Evolutionary conservation across 1,139 yeast genomes (phyloP).

Genomic region (Citeromyces hawaiiensis): DNA sequence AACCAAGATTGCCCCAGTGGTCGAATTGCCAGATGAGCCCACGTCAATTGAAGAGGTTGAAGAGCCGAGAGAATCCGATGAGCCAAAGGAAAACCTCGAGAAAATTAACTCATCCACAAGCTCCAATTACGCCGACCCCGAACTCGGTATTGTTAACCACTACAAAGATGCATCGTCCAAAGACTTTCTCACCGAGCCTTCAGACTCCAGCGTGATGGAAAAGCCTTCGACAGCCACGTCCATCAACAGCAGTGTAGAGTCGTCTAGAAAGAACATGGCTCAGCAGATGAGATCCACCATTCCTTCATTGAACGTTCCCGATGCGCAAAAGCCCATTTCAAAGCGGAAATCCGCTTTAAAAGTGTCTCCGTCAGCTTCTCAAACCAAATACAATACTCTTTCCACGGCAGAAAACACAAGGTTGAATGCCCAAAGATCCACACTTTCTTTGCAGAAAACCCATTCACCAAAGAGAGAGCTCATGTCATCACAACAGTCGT

Average conservation of each 20-base stretch:
- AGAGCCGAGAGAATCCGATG: too few species aligned
- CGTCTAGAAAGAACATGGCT: conserved; percentile 12
- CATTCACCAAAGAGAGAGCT: neutral
- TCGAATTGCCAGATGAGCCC: neutral
- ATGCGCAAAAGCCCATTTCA: conserved; percentile 5
- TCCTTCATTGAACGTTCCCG: conserved; percentile 7
- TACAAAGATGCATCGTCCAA: conserved; percentile 15
- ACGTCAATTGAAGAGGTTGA: too few species aligned
- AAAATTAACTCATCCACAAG: too few species aligned
- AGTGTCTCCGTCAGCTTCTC: conserved; percentile 15
- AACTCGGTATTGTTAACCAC: too few species aligned
- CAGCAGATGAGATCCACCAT: conserved; percentile 15
- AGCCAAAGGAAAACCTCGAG: too few species aligned
- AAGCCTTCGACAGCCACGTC: neutral
- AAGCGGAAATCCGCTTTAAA: conserved; percentile 55
- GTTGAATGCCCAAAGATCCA: conserved; percentile 32
- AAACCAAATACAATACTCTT: conserved; percentile 47
- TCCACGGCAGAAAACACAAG: conserved; percentile 73
- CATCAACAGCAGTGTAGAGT: too few species aligned
- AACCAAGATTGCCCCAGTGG: too few species aligned
- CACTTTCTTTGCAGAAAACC: neutral
- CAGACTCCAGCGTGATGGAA: neutral
- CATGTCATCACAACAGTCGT: neutral
- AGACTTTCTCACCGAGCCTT: conserved; percentile 12
- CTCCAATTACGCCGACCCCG: too few species aligned